phyloP scores from a whole-genome alignment of 1,139 yeast species.

The Candida albicans region DNA sequence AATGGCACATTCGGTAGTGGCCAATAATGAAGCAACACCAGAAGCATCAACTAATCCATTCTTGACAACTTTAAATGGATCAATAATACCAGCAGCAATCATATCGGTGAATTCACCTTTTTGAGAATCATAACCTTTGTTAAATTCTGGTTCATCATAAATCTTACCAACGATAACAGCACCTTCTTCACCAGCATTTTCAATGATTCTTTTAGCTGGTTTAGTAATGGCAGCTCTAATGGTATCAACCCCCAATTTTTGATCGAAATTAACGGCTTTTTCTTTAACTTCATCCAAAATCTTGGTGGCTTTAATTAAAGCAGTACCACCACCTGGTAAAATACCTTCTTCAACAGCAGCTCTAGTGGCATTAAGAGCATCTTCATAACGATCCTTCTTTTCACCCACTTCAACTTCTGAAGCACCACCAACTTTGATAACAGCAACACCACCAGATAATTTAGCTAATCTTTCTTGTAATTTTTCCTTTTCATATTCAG shows the following conservation, averaged over 20 bases:
- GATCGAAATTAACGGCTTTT: conserved; percentile 86
- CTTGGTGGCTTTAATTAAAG: conserved; percentile 90
- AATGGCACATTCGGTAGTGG: conserved; percentile 98
- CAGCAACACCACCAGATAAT: conserved; percentile 99
- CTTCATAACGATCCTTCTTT: conserved; percentile 99
- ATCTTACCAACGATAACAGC: conserved; percentile 96
- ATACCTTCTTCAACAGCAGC: conserved; percentile 99
- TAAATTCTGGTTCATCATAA: conserved; percentile 82
- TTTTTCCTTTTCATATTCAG: conserved; percentile 97
- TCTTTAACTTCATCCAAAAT: conserved; percentile 70
- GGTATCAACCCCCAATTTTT: conserved; percentile 95
- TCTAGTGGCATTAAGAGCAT: conserved; percentile 98
- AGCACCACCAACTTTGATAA: conserved; percentile 96
- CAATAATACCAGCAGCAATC: conserved; percentile 97
- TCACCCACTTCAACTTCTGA: conserved; percentile 99
- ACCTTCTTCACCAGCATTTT: conserved; percentile 99
- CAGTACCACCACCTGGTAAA: conserved; percentile 99
- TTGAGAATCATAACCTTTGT: conserved; percentile 91
- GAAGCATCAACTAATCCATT: conserved; percentile 96
- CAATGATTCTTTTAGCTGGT: conserved; percentile 97
- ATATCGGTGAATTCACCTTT: conserved; percentile 94
- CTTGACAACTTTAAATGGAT: conserved; percentile 98
- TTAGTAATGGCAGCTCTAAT: conserved; percentile 93
- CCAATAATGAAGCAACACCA: conserved; percentile 96
- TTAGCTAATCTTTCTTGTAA: conserved; percentile 98